Conservation (phyloP, 2,329 filamentous ascomycete species). For the Colletotrichum musicola region DNA sequence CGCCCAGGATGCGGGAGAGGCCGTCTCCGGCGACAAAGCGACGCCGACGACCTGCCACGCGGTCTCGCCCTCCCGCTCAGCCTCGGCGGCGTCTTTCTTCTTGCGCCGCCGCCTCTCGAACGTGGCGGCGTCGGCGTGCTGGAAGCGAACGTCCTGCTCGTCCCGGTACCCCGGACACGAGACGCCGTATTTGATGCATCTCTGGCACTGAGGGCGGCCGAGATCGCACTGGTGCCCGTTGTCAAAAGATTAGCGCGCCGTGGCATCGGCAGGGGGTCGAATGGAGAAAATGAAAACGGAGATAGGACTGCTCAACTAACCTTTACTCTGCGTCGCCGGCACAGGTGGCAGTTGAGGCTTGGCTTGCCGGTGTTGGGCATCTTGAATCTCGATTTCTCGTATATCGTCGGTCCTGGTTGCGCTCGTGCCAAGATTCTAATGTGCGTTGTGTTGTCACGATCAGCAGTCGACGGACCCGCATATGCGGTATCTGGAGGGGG, state of each 20-base stretch:
- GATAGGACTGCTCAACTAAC: constrained; percentile 42
- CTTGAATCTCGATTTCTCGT: neutral
- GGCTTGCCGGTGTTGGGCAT: constrained; percentile 58
- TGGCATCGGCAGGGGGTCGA: too few relatives aligned
- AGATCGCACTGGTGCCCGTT: constrained; percentile 52
- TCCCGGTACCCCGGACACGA: constrained; percentile 56
- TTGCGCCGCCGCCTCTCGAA: constrained; percentile 46
- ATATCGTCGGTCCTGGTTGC: neutral
- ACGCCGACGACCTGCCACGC: too few relatives aligned
- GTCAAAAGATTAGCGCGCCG: constrained; percentile 18
- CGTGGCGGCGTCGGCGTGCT: constrained; percentile 47
- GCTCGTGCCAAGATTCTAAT: too few relatives aligned
- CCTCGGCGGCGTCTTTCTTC: constrained; percentile 40
- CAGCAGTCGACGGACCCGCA: too few relatives aligned
- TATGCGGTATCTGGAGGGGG: too few relatives aligned
- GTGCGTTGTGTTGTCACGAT: too few relatives aligned
- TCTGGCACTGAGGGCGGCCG: constrained; percentile 52
- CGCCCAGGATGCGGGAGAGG: constrained; percentile 8
- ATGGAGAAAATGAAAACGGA: too few relatives aligned
- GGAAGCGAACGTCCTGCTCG: constrained; percentile 55
- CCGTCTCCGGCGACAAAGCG: neutral
- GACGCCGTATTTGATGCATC: constrained; percentile 56
- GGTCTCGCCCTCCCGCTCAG: too few relatives aligned
- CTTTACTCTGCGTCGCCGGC: constrained; percentile 56
- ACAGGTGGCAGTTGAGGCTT: constrained; percentile 56